phyloP scores from a whole-genome alignment of 108 stramenopile genomes.

The Halocafeteria seosinensis region DNA sequence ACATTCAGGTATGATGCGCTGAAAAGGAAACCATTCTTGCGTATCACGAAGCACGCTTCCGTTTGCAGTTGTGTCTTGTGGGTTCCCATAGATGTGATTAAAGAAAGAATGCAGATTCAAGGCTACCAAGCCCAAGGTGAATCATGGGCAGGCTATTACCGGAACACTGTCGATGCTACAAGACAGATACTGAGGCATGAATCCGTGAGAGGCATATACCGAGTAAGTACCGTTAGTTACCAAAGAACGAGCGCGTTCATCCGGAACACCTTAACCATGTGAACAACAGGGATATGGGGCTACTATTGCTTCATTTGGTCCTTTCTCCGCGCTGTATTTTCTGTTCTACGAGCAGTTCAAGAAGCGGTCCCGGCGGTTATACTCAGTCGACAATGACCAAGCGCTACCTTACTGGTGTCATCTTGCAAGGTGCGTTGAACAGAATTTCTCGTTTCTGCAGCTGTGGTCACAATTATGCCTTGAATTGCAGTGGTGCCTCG shows the following conservation, averaged over 20 bases:
- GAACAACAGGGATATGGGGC: conserved; percentile 78
- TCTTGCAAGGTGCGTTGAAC: too few relatives aligned
- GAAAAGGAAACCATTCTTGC: too few relatives aligned
- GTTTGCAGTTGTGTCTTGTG: conserved; percentile 84
- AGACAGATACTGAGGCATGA: conserved; percentile 47
- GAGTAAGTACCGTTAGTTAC: too few relatives aligned
- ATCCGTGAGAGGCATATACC: conserved; percentile 70
- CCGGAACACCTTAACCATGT: too few relatives aligned
- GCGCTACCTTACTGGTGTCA: background rate
- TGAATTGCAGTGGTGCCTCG: conserved; percentile 47
- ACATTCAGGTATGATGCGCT: too few relatives aligned
- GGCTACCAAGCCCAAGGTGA: too few relatives aligned
- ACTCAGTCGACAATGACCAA: background rate
- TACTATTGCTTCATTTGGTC: conserved; percentile 77
- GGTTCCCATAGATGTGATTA: conserved; percentile 92
- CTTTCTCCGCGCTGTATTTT: conserved; percentile 88
- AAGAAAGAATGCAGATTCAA: conserved; percentile 87
- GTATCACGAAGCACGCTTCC: too few relatives aligned
- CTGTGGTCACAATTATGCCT: conserved; percentile 44
- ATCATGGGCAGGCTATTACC: too few relatives aligned
- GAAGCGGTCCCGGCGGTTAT: background rate
- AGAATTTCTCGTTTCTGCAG: too few relatives aligned
- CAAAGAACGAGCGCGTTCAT: too few relatives aligned
- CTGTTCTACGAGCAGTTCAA: conserved; percentile 75
- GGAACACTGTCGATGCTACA: conserved; percentile 57